Base-by-base conservation (phyloP, 768 basidiomycete species). In the Leccinum uliginosum region DNA sequence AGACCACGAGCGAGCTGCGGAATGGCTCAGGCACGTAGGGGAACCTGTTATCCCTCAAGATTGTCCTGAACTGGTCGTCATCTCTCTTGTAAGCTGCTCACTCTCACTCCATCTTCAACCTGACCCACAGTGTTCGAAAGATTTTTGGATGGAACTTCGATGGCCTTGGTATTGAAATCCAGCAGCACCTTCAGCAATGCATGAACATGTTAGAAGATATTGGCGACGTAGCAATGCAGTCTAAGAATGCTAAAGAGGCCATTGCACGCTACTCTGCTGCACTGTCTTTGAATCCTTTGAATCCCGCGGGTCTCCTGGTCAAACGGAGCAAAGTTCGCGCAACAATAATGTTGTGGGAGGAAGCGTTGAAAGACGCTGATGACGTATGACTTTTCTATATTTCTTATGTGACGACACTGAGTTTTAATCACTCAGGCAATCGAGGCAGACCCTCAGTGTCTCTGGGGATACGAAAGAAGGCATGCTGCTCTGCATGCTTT, bases 71-170 rank as follows among this genome's bases (percentile, higher is more conserved):
- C 44, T 45, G 7, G 44, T 45, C 11, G 21, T 24, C 0, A 23
- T 45, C 44, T 45, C 44, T 9, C 44, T 45, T 11, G 44, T 45
- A 14, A 45, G 44, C 11, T 21, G 23, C 4, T 14, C 5, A 45
- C 23, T 24, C 17, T 24, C 7, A 11, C 1, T 4, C 23, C 23
- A 5, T 21, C 6, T 4, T 23, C n/a, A 8, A 14, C 2, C 8
- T 1, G 3, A 19, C 32, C 3, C 14, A 57, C 44, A 4, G 5
- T 11, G 29, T 23, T 30, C 4, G 10, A 21, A 15, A 60, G 59
- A 26, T 60, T 2, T 60, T 60, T 27, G 56, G 44, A 14, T 60
- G 57, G 59, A 23, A 60, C 11, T 50, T 53, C 15, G 52, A 59
- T 3, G 26, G 4, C 9, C 52, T 59, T 14, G 32, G n/a, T 8